Evolutionary conservation across 2,329 filamentous ascomycete genomes (phyloP), one percentile per base, ranked within the genome.

Genomic region (Hymenoscyphus albidus): DNA sequence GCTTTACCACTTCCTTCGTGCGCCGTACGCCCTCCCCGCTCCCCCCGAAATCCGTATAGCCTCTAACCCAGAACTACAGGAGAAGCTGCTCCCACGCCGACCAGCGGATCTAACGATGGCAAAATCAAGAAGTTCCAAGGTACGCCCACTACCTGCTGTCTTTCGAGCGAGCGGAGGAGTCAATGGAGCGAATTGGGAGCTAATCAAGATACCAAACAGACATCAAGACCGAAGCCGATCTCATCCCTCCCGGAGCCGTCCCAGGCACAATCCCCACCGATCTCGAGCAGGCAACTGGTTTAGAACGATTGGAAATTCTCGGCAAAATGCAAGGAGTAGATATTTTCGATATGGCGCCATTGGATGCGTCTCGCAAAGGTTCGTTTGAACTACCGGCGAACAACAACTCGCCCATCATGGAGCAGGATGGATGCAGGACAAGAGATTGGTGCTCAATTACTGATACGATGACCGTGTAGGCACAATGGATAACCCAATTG

Each of bases 271-370:
- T 99, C 72, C 92, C 95, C 71, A 96, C 92, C 81, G 95, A 99
- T 80, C 80, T 96, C 77, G 93, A 98, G 80, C 95, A 99, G 80
- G 82, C 95, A 66, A 98, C 95, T 74, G 95, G 95, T 91, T 85
- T 98, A 67, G 95, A 99, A 85, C 93, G 95, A 87, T 87, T 99
- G 74, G 95, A 99, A 82, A 95, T 99, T 76, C 85, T 99, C 78
- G 95, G 95, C 81, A 99, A 99, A 88, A 97, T 98, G 90, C 92
- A 98, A 85, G 93, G 95, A 72, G 83, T 97, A 75, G 95, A 99
- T 78, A 84, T 98, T 78, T 99, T 99, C 83, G 93, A 99, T 82
- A 97, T 98, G 95, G 89, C 88, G 80, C 95, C 95, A 69, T 87
- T 99, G 74, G 95, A 98, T 79, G 85, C 94, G 70, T 95, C 90